Conservation (phyloP, 1,139 yeast species). For the Diutina catenulata region DNA sequence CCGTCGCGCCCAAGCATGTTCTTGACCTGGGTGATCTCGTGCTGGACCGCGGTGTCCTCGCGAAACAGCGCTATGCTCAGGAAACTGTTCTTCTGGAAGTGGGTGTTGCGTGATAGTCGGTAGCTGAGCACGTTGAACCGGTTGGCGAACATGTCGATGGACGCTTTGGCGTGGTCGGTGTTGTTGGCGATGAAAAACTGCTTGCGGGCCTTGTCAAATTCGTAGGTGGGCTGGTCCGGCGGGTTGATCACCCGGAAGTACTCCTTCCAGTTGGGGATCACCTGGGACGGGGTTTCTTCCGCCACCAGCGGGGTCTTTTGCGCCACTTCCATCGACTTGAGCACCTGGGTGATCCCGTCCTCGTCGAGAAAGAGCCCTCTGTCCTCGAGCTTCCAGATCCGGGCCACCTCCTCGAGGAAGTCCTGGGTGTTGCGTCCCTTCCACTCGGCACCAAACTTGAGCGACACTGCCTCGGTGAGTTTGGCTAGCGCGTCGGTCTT, state of each 20-base stretch:
- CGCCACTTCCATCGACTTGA: slow-evolving; percentile 35
- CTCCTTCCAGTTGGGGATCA: slow-evolving; percentile 51
- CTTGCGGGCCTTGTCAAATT: slow-evolving; percentile 53
- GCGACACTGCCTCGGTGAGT: slow-evolving; percentile 64
- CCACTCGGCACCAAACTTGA: slow-evolving; percentile 80
- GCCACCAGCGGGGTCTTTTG: background rate
- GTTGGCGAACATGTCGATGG: slow-evolving; percentile 20
- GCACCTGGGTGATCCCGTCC: slow-evolving; percentile 48
- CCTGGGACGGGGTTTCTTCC: slow-evolving; percentile 8
- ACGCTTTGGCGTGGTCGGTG: slow-evolving; percentile 9
- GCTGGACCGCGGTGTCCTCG: slow-evolving; percentile 14
- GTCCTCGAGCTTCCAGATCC: slow-evolving; percentile 79
- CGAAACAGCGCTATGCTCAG: slow-evolving; percentile 25
- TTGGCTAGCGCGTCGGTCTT: slow-evolving; percentile 73
- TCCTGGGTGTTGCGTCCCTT: slow-evolving; percentile 52
- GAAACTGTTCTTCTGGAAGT: slow-evolving; percentile 44
- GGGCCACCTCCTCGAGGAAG: slow-evolving; percentile 70
- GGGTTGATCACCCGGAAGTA: slow-evolving; percentile 60
- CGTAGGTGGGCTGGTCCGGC: slow-evolving; percentile 51
- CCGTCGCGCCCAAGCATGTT: slow-evolving; percentile 82
- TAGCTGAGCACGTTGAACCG: slow-evolving; percentile 56
- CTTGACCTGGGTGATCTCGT: slow-evolving; percentile 64
- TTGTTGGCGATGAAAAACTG: slow-evolving; percentile 37
- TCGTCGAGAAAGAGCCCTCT: slow-evolving; percentile 80
- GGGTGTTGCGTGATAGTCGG: slow-evolving; percentile 63